Conservation (phyloP, 257 asterid species). For the Mentha longifolia region DNA sequence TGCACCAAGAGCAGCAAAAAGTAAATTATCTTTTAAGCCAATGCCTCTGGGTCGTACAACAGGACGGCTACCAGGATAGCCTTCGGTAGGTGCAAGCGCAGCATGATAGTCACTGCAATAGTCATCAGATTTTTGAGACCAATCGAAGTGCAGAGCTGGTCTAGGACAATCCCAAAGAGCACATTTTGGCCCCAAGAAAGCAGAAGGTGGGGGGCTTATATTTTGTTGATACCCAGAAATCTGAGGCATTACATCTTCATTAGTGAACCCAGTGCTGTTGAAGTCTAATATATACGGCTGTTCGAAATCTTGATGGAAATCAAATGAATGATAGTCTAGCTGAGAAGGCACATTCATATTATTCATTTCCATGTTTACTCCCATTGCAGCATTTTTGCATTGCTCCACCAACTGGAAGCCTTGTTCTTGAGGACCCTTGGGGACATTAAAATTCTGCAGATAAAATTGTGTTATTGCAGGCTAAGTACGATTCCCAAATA, state of each 20-base stretch:
- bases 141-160: conserved; percentile 56
- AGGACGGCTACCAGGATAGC: conserved; percentile 76
- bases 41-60: conserved; percentile 91
- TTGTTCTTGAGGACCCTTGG: conserved; percentile 61
- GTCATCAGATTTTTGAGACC: conserved; percentile 62
- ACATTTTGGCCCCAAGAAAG: conserved; percentile 94
- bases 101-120: conserved; percentile 63
- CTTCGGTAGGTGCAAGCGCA: conserved; percentile 83
- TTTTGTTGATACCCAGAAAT: conserved; percentile 57
- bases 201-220: conserved; percentile 87
- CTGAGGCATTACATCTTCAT: conserved; percentile 58
- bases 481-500: background rate
- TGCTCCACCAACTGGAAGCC: conserved; percentile 61
- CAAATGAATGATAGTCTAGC: conserved; percentile 58
- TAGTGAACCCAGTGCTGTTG: conserved; percentile 55
- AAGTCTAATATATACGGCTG: conserved; percentile 61
- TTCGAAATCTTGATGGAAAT: conserved; percentile 67
- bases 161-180: conserved; percentile 95
- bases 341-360: conserved; percentile 53
- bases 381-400: conserved; percentile 55
- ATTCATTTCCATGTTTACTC: conserved; percentile 54
- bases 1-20: conserved; percentile 87
- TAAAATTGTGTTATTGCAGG: background rate
- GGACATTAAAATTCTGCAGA: conserved; percentile 56
- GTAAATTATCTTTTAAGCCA: conserved; percentile 88